phyloP scores from a whole-genome alignment of 441 rosid genomes.

The Theobroma grandiflorum region DNA sequence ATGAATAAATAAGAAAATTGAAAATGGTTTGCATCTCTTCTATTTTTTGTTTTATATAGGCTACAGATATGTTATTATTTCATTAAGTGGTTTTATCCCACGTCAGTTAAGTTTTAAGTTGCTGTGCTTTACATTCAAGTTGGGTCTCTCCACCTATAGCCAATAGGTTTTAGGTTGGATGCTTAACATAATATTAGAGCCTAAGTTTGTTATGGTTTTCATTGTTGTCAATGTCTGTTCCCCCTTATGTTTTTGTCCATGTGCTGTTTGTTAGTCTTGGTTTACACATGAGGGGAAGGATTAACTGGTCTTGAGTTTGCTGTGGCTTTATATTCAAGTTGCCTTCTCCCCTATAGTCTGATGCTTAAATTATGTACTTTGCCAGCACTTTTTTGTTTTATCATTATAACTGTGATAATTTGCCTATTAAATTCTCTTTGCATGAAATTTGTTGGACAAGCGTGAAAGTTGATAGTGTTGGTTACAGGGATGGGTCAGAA shows the following conservation, averaged over 20 bases:
- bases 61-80: slow-evolving; percentile 6
- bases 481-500: slow-evolving; percentile 83
- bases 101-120: background rate
- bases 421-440: slow-evolving; percentile 4
- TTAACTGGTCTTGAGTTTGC: background rate
- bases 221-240: background rate
- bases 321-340: slow-evolving; percentile 10
- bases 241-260: slow-evolving; percentile 4
- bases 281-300: background rate
- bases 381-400: slow-evolving; percentile 18
- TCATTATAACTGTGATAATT: background rate
- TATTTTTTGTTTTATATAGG: background rate
- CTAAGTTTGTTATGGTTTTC: background rate
- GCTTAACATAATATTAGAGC: background rate
- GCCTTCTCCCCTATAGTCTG: background rate
- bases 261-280: background rate
- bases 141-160: background rate
- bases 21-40: background rate
- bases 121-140: background rate
- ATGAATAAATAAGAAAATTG: background rate
- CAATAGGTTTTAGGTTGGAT: background rate
- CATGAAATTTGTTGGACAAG: background rate
- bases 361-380: slow-evolving; percentile 5
- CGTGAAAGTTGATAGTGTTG: slow-evolving; percentile 39
- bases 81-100: background rate